phyloP scores from a whole-genome alignment of 768 basidiomycete genomes.

The Collybia sp. region DNA sequence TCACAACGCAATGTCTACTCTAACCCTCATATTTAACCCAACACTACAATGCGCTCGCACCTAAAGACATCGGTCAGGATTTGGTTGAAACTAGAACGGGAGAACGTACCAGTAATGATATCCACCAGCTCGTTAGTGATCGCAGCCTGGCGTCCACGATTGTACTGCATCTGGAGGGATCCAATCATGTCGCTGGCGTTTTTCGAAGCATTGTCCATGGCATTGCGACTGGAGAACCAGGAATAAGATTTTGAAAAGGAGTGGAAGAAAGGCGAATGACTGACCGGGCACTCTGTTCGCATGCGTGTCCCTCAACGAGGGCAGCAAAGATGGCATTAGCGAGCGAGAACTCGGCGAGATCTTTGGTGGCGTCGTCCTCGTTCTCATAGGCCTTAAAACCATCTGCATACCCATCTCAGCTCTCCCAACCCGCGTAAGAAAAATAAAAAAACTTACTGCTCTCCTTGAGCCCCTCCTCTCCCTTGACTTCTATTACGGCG shows the following conservation, averaged over 20 bases:
- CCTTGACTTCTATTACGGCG: conserved; percentile 69
- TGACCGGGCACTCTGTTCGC: conserved; percentile 88
- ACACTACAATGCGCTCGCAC: conserved; percentile 44
- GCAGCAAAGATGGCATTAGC: conserved; percentile 96
- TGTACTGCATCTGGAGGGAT: conserved; percentile 89
- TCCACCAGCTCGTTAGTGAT: conserved; percentile 96
- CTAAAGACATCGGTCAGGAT: conserved; percentile 15
- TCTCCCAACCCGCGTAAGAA: neutral
- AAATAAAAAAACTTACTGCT: conserved; percentile 50
- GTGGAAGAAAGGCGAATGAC: conserved; percentile 13
- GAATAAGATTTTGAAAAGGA: neutral
- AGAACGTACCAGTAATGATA: conserved; percentile 76
- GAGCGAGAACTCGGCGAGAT: conserved; percentile 91
- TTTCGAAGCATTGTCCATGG: conserved; percentile 99
- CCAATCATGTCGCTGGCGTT: conserved; percentile 95
- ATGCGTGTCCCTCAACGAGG: conserved; percentile 92
- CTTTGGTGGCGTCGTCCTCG: conserved; percentile 93
- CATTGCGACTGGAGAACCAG: conserved; percentile 66
- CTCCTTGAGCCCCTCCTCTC: conserved; percentile 75
- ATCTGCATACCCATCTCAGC: conserved; percentile 33
- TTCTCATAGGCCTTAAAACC: conserved; percentile 96
- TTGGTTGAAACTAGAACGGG: neutral
- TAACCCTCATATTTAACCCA: neutral
- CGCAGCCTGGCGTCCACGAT: conserved; percentile 96
- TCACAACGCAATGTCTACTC: conserved; percentile 5